Conservation (phyloP, 495 filamentous ascomycete species). For the Trypethelium eluteriae region DNA sequence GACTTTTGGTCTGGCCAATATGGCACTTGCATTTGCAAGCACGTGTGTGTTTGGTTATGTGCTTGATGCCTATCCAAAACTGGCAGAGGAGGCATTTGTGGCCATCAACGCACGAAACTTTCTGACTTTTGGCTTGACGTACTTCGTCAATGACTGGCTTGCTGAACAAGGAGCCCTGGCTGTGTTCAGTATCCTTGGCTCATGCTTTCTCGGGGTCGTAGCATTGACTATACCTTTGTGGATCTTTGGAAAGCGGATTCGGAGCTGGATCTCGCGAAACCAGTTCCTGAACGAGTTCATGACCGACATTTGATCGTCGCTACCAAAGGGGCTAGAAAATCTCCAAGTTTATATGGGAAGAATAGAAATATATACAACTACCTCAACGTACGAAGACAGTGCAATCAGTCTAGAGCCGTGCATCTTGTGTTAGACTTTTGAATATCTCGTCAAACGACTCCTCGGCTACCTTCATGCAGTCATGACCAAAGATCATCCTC, state of each 20-base stretch:
- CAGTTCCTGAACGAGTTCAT: conserved; percentile 43
- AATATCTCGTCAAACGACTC: conserved; percentile 53
- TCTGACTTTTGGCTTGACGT: conserved; percentile 47
- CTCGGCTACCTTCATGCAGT: conserved; percentile 54
- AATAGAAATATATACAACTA: neutral
- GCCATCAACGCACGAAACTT: conserved; percentile 49
- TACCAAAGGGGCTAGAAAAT: neutral
- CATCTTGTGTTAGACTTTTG: neutral
- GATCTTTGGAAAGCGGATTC: conserved; percentile 47
- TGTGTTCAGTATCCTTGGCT: conserved; percentile 47
- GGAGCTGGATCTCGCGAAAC: conserved; percentile 42
- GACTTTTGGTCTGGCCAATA: conserved; percentile 47
- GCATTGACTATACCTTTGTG: conserved; percentile 47
- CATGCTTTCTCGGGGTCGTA: conserved; percentile 41
- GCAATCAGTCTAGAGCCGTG: conserved; percentile 1
- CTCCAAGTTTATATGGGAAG: neutral
- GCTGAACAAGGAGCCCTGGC: conserved; percentile 39
- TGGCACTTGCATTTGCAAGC: conserved; percentile 46
- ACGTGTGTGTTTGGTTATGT: conserved; percentile 50
- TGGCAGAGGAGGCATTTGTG: conserved; percentile 50
- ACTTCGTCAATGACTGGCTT: conserved; percentile 49
- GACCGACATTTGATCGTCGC: conserved; percentile 36
- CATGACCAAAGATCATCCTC: conserved; percentile 65
- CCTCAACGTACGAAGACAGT: neutral
- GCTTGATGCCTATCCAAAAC: conserved; percentile 45